A percentile compares a stretch with the other conserved stretches of the same genome.
phyloP scores from a whole-genome alignment of 495 filamentous ascomycete species.

The Trichoderma erinaceum region DNA sequence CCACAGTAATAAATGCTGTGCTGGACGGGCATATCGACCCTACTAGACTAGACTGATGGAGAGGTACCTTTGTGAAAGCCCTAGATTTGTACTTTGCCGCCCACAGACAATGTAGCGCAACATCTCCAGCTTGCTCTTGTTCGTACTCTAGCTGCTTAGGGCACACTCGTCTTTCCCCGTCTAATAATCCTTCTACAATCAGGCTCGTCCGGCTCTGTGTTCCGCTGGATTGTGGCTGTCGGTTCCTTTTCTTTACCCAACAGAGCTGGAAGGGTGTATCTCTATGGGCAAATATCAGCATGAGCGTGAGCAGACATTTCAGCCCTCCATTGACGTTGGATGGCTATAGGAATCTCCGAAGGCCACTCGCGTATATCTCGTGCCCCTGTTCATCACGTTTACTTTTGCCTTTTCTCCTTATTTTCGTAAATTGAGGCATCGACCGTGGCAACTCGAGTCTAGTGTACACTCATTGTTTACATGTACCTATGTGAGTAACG shows the following conservation, averaged over 20 bases:
- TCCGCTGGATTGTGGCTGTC: background rate
- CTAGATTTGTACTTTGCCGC: background rate
- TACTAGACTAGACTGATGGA: background rate
- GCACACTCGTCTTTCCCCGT: no score
- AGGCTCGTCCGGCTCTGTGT: background rate
- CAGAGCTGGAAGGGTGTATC: background rate
- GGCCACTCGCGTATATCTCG: background rate
- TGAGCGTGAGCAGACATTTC: background rate
- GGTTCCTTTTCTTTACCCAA: background rate
- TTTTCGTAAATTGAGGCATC: background rate
- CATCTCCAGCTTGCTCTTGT: no score
- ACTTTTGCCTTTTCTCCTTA: background rate
- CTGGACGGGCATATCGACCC: no score
- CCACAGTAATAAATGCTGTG: no score
- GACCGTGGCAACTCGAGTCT: background rate
- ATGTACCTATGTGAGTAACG: no score
- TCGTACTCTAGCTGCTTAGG: no score
- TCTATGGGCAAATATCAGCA: no score
- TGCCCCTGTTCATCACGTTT: background rate
- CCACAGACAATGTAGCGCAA: background rate
- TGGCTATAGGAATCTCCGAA: slow-evolving; percentile 5
- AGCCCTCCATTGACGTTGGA: background rate
- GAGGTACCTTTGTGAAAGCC: no score
- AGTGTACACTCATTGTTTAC: background rate
- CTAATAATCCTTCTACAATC: background rate